Base-by-base conservation (phyloP, 2,329 filamentous ascomycete species). In the Byssoonygena ceratinophila region DNA sequence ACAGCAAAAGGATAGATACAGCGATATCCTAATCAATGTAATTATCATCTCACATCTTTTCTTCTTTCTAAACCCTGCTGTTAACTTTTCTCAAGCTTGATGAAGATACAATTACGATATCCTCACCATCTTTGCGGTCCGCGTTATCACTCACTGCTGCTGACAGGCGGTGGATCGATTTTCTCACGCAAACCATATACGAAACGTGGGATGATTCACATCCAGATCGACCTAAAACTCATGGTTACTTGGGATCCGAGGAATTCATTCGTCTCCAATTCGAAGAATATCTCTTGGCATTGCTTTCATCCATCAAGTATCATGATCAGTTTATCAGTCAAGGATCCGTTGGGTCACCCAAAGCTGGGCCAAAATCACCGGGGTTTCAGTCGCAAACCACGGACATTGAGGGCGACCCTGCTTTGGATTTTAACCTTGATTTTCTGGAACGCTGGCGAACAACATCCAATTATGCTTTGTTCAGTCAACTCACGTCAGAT, bases 181-280 rank as follows among this genome's bases (percentile, higher is more conserved):
- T 89, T 61, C 78, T 98, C 51, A 94, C 89, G 0, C 87, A 95
- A 61, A 86, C 89, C 36, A 87, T 98, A 20, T 87, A 92, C 62
- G 89, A 97, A 58, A 96, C 92, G 0, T 98, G 92, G 92, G 92
- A 98, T 64, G 88, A 95, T 39, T 75, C 82, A 3, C 91, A 97
- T 63, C 92, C 92, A 0, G 81, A 82, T 57, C 79, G 87, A 45
- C 92, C 92, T n/a, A 96, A 89, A 63, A 94, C 88, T 1, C 84
- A 96, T 75, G 90, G 90, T 27, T 98, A 96, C 63, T 83, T 88
- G 34, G 92, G 92, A 27, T 96, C 89, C 57, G 92, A 98, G 70
- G 92, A 97, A 66, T 96, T 96, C 63, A 98, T 98, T 61, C 82
- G 92, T 27, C 80, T 96, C 37, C 91, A 97, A 63, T 98, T 98